phyloP scores from a whole-genome alignment of 1,284 basidiomycete genomes.

The Anthracocystis panici-leucophaei region DNA sequence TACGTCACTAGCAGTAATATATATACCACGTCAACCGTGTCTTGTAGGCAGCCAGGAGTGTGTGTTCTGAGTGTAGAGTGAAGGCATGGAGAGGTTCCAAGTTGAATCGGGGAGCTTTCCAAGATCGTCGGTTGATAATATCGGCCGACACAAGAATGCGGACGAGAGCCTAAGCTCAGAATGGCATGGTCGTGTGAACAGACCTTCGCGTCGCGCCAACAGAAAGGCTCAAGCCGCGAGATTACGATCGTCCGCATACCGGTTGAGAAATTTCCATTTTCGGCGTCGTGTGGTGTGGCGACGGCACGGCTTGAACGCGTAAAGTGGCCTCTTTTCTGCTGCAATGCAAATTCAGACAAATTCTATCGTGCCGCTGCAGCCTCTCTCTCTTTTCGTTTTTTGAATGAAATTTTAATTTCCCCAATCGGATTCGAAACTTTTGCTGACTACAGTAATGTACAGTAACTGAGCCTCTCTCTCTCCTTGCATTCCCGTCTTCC shows the following conservation, averaged over 20 bases:
- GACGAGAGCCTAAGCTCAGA: background rate
- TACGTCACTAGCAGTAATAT: slow-evolving; percentile 32
- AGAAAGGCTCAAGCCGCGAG: background rate
- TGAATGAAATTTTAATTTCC: slow-evolving; percentile 13
- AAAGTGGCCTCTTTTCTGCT: background rate
- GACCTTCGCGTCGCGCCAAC: slow-evolving; percentile 10
- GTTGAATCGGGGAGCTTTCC: background rate
- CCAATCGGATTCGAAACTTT: slow-evolving; percentile 15
- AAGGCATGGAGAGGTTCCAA: background rate
- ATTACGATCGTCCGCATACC: slow-evolving; percentile 8
- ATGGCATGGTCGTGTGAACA: slow-evolving; percentile 20
- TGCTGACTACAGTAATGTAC: background rate
- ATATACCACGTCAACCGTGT: slow-evolving; percentile 50
- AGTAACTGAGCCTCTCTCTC: background rate
- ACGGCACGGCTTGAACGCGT: slow-evolving; percentile 6
- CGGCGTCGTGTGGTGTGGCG: slow-evolving; percentile 2
- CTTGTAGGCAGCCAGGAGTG: background rate
- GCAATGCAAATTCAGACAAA: slow-evolving; percentile 21
- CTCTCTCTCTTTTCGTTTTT: background rate
- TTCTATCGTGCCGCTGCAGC: slow-evolving; percentile 21
- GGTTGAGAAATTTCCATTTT: slow-evolving; percentile 4
- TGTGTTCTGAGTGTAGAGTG: background rate
- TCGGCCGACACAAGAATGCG: slow-evolving; percentile 8
- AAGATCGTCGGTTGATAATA: background rate
- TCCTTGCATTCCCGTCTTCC: slow-evolving; percentile 48